Evolutionary conservation across 2,329 filamentous ascomycete species (phyloP).

Genomic region (Parasarocladium wereldwijsianum): DNA sequence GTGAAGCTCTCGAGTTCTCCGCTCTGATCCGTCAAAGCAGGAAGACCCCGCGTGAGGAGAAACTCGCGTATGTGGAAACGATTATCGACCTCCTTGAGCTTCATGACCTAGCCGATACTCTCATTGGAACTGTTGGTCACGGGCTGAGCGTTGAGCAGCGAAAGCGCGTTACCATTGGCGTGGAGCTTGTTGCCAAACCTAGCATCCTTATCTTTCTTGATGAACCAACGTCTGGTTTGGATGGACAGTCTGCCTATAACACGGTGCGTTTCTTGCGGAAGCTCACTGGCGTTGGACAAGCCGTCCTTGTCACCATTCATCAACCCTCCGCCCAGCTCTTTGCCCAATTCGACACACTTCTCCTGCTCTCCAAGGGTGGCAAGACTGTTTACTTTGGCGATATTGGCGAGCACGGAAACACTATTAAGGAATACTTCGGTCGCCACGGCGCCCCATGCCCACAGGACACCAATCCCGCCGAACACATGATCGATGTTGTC

Average conservation of each 20-base stretch:
- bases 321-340: constrained; percentile 55
- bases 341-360: constrained; percentile 49
- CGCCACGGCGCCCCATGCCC: constrained; percentile 49
- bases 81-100: constrained; percentile 52
- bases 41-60: constrained; percentile 48
- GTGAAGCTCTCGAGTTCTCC: constrained; percentile 62
- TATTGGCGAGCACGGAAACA: constrained; percentile 39
- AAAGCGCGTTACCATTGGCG: constrained; percentile 43
- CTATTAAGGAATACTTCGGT: constrained; percentile 49
- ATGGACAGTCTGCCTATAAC: constrained; percentile 53
- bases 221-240: constrained; percentile 50
- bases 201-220: constrained; percentile 46
- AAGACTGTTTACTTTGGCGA: constrained; percentile 55
- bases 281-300: constrained; percentile 50
- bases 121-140: constrained; percentile 34
- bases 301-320: constrained; percentile 55
- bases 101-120: constrained; percentile 29
- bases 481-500: constrained; percentile 56
- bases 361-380: constrained; percentile 50
- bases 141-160: constrained; percentile 37
- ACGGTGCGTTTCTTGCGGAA: constrained; percentile 52
- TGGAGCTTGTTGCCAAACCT: constrained; percentile 47
- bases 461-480: constrained; percentile 52
- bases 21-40: constrained; percentile 59
- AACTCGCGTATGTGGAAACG: constrained; percentile 61